A percentile compares a stretch with the other conserved stretches of the same genome.
Evolutionary conservation across 2,329 filamentous ascomycete species (phyloP).

Genomic region (Trichoderma pleuroti): DNA sequence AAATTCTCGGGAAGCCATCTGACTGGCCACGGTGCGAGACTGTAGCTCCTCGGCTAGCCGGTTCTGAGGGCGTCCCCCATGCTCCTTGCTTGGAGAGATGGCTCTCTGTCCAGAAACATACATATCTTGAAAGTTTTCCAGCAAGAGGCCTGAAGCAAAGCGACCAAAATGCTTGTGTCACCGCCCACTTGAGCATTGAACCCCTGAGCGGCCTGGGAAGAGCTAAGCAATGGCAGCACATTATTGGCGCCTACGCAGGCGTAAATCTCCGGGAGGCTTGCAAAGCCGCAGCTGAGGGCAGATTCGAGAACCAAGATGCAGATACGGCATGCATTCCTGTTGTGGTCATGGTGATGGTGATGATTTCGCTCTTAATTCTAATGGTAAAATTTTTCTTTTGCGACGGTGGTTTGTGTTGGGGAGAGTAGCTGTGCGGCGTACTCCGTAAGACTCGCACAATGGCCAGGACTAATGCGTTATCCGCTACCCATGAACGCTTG

Average conservation of each 20-base stretch:
- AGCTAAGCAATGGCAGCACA: background rate
- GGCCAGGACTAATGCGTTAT: background rate
- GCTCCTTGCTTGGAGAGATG: background rate
- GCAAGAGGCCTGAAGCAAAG: background rate
- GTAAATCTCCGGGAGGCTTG: slow-evolving; percentile 12
- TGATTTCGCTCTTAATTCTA: background rate
- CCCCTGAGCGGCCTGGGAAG: background rate
- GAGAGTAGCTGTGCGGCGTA: background rate
- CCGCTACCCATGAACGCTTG: background rate
- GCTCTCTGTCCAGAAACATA: background rate
- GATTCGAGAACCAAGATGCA: background rate
- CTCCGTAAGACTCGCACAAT: background rate
- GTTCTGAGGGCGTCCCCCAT: background rate
- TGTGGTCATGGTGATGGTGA: background rate
- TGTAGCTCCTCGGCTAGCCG: slow-evolving; percentile 3
- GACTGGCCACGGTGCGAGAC: slow-evolving; percentile 18
- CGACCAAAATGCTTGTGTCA: slow-evolving; percentile 1
- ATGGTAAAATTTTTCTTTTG: background rate
- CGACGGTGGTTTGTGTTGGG: background rate
- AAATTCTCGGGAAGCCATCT: slow-evolving; percentile 5
- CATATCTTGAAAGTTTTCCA: background rate
- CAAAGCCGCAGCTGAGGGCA: background rate
- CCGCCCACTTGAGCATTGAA: background rate
- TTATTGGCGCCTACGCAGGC: background rate
- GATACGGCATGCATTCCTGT: background rate